Evolutionary conservation across 768 basidiomycete genomes (phyloP), one percentile per base, ranked within the genome.

Genomic region (Mycena venus): DNA sequence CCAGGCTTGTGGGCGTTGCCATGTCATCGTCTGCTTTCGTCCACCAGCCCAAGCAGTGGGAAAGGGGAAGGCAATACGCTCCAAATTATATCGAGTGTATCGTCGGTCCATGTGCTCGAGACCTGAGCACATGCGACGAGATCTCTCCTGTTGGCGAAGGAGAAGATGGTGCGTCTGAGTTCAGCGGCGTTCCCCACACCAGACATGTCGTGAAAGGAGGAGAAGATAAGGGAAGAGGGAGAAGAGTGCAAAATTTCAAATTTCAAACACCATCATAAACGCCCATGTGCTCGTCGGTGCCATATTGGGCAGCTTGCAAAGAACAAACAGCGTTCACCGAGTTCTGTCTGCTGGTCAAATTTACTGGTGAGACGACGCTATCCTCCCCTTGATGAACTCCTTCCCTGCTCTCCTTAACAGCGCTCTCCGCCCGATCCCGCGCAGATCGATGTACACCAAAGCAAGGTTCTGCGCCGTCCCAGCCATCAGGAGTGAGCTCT

Each of bases 361-460:
- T n/a, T 51, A 51, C 11, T 12, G n/a, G 12, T 23, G 58, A 11
- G 31, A 55, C 25, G 23, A 6, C 5, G n/a, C n/a, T n/a, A 70
- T 15, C 15, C 69, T 27, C 4, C 69, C 69, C 42, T 70, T 70
- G 21, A 93, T 84, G 77, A 88, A 91, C 49, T 88, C 86, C 85
- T 85, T 90, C 23, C 91, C 92, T 0, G 87, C 90, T 71, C 86
- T 88, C 84, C 87, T 92, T 79, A 96, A 81, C 64, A 96, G 81
- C 15, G 94, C 94, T 56, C 90, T 85, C 69, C 93, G 85, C 11
- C 93, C 94, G 42, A 96, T 90, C 0, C 94, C 94, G 2, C 87
- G 83, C 86, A 93, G 87, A 80, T 95, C 94, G 47, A 95, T 88
- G 82, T 95, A 96, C 25, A 96, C 92, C 42, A 95, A 85, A 4